Conservation (phyloP, 2,329 filamentous ascomycete species). For the Aspergillus neoniger region DNA sequence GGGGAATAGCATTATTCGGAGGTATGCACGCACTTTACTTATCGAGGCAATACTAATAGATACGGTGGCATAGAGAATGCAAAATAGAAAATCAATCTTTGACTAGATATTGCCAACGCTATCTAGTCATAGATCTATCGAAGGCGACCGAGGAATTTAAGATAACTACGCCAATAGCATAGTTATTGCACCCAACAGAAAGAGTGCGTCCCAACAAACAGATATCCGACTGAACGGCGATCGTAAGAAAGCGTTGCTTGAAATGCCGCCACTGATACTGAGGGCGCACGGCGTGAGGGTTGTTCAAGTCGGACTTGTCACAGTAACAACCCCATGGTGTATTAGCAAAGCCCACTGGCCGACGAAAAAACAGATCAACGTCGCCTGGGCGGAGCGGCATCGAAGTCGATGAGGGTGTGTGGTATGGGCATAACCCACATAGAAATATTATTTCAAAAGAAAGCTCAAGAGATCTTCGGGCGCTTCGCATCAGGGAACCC, state of each 20-base stretch:
- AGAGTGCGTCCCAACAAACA: too few species aligned
- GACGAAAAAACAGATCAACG: not conserved
- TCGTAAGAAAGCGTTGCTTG: not conserved
- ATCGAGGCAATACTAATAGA: not conserved
- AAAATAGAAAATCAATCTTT: not conserved
- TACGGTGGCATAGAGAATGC: not conserved
- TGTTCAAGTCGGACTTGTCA: not conserved
- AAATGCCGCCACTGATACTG: not conserved
- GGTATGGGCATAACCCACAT: not conserved
- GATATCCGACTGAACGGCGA: too few species aligned
- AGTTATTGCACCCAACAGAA: not conserved
- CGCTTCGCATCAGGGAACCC: conserved; percentile 38
- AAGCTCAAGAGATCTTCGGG: conserved; percentile 33
- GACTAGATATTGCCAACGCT: not conserved
- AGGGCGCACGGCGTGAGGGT: not conserved
- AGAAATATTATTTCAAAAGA: not conserved
- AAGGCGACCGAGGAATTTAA: not conserved
- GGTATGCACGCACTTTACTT: too few species aligned
- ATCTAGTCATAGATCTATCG: not conserved
- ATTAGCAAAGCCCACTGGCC: not conserved
- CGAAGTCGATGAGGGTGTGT: not conserved
- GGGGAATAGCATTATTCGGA: too few species aligned
- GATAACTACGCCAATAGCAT: not conserved
- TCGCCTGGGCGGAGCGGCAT: not conserved
- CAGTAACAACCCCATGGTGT: not conserved